Conservation (phyloP, 228 moss, liverwort and hornwort species). For the Sphagnum magellanicum region DNA sequence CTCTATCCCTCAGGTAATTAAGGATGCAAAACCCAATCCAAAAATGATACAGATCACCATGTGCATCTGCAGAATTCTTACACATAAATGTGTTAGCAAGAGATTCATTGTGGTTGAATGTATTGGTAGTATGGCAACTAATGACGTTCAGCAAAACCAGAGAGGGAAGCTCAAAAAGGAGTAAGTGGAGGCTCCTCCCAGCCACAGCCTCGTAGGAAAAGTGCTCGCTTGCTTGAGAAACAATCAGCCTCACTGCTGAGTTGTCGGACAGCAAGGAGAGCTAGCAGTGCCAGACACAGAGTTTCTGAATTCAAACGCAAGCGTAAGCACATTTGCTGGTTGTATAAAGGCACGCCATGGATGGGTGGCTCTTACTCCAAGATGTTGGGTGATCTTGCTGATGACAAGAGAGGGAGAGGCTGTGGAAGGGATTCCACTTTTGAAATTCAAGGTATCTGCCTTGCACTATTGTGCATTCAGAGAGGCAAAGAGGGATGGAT, state of each 20-base stretch:
- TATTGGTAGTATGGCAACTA: background rate
- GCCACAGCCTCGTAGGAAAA: conserved; percentile 23
- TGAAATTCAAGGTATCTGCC: conserved; percentile 19
- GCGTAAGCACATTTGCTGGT: conserved; percentile 36
- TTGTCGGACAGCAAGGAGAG: conserved; percentile 20
- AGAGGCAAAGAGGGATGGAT: no score
- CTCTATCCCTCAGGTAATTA: conserved; percentile 36
- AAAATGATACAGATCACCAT: background rate
- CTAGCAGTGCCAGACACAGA: conserved; percentile 11
- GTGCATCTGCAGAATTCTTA: background rate
- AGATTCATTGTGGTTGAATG: background rate
- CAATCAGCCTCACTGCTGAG: conserved; percentile 22
- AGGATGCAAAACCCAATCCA: background rate
- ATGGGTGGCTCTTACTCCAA: conserved; percentile 27
- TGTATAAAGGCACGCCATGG: conserved; percentile 52
- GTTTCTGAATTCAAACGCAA: conserved; percentile 39
- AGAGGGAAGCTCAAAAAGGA: conserved; percentile 15
- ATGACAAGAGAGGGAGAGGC: conserved; percentile 15
- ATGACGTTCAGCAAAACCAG: conserved; percentile 18
- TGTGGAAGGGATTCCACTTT: conserved; percentile 10
- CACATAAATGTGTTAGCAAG: background rate
- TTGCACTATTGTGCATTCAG: no score
- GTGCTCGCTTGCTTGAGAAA: conserved; percentile 37
- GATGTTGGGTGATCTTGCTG: conserved; percentile 7
- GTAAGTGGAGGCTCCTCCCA: conserved; percentile 29